Conservation (phyloP, 140 eudicot genomes). For the Oenanthe javanica region DNA sequence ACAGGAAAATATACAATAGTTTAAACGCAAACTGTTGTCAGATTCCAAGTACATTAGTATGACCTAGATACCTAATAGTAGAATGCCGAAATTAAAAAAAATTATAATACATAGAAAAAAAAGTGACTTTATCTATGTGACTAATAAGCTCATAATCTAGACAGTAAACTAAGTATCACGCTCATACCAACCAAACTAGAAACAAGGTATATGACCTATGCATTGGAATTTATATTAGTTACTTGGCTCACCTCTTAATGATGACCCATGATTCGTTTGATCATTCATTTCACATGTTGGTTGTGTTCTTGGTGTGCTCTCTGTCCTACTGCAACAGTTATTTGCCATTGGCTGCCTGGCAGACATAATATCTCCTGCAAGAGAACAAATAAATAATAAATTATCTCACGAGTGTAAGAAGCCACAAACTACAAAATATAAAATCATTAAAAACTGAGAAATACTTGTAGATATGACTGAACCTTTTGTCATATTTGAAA, state of each 20-base stretch:
- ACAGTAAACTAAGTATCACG: neutral
- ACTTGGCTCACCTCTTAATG: slow-evolving; percentile 38
- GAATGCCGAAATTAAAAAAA: neutral
- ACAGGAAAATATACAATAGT: neutral
- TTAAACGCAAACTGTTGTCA: neutral
- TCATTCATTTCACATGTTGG: slow-evolving; percentile 40
- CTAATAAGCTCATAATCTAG: neutral
- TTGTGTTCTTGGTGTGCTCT: slow-evolving; percentile 50
- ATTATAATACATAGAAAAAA: neutral
- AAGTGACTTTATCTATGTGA: neutral
- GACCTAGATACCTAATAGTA: neutral
- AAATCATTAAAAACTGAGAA: neutral
- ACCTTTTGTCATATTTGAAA: slow-evolving; percentile 46
- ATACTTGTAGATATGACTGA: neutral
- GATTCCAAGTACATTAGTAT: neutral
- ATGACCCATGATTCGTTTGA: slow-evolving; percentile 37
- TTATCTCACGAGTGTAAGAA: neutral
- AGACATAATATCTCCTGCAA: slow-evolving; percentile 44
- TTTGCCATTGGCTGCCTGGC: slow-evolving; percentile 31
- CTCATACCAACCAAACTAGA: neutral
- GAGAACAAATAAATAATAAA: slow-evolving; percentile 5
- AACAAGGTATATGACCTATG: neutral
- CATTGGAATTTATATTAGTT: neutral
- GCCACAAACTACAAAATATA: neutral
- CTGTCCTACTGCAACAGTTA: slow-evolving; percentile 56